A percentile compares a stretch with the other conserved stretches of the same genome.
Conservation (phyloP, 164 flowering plant genomes). For the Stephania yunnanensis region DNA sequence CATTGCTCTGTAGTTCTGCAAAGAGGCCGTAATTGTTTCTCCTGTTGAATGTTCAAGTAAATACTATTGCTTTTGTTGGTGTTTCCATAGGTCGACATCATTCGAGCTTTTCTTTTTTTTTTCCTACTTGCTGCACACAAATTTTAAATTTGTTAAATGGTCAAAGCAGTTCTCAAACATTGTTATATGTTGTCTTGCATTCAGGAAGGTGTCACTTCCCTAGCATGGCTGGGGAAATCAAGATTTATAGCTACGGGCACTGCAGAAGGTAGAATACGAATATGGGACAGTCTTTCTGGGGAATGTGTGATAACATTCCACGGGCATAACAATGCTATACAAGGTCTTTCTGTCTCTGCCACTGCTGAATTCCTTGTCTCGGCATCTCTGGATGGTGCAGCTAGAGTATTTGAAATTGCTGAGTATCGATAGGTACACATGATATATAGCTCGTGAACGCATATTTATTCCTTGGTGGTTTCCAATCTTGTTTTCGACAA, state of each 20-base stretch:
- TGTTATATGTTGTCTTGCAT: neutral
- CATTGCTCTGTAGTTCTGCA: neutral
- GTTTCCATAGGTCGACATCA: neutral
- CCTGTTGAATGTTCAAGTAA: no score
- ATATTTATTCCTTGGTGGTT: no score
- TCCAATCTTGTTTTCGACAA: no score
- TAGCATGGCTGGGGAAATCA: constrained; percentile 70
- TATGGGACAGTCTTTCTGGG: constrained; percentile 91
- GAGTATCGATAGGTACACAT: constrained; percentile 32
- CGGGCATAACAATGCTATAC: constrained; percentile 65
- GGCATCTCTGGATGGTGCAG: constrained; percentile 63
- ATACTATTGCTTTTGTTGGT: neutral
- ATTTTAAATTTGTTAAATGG: neutral
- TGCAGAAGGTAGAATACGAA: constrained; percentile 59
- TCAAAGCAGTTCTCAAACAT: neutral
- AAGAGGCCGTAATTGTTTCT: neutral
- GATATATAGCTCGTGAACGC: no score
- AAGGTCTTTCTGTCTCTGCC: constrained; percentile 51
- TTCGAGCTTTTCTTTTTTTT: neutral
- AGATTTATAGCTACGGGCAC: constrained; percentile 66
- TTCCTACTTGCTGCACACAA: no score
- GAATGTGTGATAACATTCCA: constrained; percentile 50
- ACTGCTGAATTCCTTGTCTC: constrained; percentile 61
- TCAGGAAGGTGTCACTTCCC: constrained; percentile 74
- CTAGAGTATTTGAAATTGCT: constrained; percentile 69